Evolutionary conservation across 768 basidiomycete genomes (phyloP).

Genomic region (Amylocystis lapponica): DNA sequence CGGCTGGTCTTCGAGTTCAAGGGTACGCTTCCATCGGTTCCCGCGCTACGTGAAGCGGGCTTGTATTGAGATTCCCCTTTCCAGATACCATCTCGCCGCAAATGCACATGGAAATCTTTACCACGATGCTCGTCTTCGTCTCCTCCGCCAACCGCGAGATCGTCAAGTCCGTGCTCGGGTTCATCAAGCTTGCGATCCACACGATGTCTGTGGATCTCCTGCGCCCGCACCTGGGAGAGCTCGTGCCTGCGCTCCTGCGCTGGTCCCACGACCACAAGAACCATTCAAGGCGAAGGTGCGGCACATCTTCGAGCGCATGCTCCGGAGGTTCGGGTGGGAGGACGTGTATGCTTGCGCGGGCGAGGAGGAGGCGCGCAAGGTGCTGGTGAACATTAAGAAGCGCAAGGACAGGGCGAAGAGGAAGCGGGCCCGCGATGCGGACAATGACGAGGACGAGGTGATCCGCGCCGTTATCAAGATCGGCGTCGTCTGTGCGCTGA

Average conservation of each 20-base stretch:
- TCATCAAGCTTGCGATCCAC: conserved; percentile 89
- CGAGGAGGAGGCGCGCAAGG: conserved; percentile 81
- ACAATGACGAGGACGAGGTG: conserved; percentile 53
- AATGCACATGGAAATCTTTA: conserved; percentile 80
- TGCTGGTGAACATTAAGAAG: conserved; percentile 92
- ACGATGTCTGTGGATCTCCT: conserved; percentile 69
- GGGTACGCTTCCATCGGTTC: conserved; percentile 51
- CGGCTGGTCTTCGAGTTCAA: conserved; percentile 95
- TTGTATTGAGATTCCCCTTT: background rate
- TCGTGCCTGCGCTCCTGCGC: conserved; percentile 79
- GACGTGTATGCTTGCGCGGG: conserved; percentile 70
- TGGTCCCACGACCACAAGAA: conserved; percentile 99
- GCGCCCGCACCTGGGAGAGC: conserved; percentile 64
- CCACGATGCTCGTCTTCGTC: conserved; percentile 85
- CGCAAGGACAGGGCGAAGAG: conserved; percentile 90
- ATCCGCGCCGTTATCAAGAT: conserved; percentile 16
- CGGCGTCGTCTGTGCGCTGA: conserved; percentile 2
- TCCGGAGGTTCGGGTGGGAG: conserved; percentile 86
- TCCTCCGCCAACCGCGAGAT: conserved; percentile 95
- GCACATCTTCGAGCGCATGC: conserved; percentile 94
- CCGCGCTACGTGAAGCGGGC: background rate
- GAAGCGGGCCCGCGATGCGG: conserved; percentile 58
- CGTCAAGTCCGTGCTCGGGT: conserved; percentile 93
- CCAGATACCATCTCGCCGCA: conserved; percentile 61
- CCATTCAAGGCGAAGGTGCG: conserved; percentile 97